These are phyloP conservation scores for Atalantia buxifolia DNA, from an alignment of 345 rosid species.

Conservation along the genomic window DNA sequence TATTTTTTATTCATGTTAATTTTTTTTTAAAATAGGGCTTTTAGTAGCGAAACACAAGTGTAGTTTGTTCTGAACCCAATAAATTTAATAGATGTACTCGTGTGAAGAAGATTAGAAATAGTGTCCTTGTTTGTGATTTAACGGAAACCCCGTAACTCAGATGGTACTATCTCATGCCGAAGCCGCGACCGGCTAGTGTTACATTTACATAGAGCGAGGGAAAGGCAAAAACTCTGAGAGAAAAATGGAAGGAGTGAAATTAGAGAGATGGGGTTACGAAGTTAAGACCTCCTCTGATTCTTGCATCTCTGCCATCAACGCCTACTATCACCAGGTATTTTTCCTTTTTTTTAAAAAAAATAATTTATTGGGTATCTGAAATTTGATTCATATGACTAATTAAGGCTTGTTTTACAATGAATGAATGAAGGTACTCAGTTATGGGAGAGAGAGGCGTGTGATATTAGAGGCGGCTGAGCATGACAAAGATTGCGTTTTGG, in stretches of 20 bases:
- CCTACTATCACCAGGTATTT: conserved; percentile 59
- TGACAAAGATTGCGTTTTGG: conserved; percentile 74
- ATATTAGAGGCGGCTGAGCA: conserved; percentile 55
- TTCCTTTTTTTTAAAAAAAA: background rate
- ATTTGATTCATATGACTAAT: background rate
- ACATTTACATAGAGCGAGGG: background rate
- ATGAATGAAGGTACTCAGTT: conserved; percentile 55
- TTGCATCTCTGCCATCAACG: conserved; percentile 67
- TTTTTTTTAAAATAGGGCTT: too few species aligned
- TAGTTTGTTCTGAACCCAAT: too few species aligned
- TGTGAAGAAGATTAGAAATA: background rate
- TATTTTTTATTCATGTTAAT: too few species aligned
- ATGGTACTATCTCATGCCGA: background rate
- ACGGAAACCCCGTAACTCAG: background rate
- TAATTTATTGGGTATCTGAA: conserved; percentile 5
- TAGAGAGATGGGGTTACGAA: conserved; percentile 78
- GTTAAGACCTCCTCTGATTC: conserved; percentile 58
- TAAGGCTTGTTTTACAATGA: background rate
- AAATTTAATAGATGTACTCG: background rate
- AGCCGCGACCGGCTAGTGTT: background rate
- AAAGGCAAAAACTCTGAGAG: background rate
- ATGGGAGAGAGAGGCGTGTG: conserved; percentile 64
- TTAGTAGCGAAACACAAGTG: too few species aligned
- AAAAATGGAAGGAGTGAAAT: conserved; percentile 50
- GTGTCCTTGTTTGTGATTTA: too few species aligned